Conservation (phyloP, 352 stramenopile species). For the Globisporangium sylvaticum region DNA sequence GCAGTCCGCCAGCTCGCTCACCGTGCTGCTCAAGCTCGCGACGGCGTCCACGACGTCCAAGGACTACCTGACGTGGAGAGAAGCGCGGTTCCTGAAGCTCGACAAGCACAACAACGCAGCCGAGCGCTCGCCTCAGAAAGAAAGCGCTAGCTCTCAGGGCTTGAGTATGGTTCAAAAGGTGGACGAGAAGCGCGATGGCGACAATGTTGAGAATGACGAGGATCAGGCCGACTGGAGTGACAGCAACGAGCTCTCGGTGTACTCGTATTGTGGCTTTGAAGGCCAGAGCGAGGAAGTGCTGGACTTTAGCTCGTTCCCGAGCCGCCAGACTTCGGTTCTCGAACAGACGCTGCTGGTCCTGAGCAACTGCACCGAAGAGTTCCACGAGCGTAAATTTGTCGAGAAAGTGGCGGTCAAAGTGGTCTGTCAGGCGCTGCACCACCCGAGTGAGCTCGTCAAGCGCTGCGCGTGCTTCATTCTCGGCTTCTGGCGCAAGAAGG, state of each 20-base stretch:
- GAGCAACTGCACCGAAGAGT: constrained; percentile 62
- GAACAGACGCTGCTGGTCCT: constrained; percentile 66
- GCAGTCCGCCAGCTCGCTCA: constrained; percentile 28
- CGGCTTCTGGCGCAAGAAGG: constrained; percentile 58
- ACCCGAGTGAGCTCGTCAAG: constrained; percentile 68
- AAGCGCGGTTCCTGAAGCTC: constrained; percentile 21
- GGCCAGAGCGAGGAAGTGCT: constrained; percentile 29
- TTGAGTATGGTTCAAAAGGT: not conserved
- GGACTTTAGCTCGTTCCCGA: constrained; percentile 57
- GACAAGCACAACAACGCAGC: constrained; percentile 7
- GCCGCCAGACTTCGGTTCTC: constrained; percentile 48
- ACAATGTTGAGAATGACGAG: constrained; percentile 6
- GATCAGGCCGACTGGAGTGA: constrained; percentile 3
- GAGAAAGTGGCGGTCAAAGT: constrained; percentile 57
- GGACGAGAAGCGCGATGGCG: constrained; percentile 6
- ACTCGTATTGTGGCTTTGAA: constrained; percentile 8
- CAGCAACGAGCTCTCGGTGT: constrained; percentile 10
- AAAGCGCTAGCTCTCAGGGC: not conserved
- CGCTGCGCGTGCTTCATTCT: constrained; percentile 67
- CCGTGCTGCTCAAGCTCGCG: constrained; percentile 46
- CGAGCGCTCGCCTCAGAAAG: constrained; percentile 13
- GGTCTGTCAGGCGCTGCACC: constrained; percentile 43
- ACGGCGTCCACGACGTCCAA: constrained; percentile 33
- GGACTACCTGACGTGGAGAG: constrained; percentile 58
- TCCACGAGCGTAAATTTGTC: constrained; percentile 30